Base-by-base conservation (phyloP, 75 land plant species). In the Isoetes taiwanensis region DNA sequence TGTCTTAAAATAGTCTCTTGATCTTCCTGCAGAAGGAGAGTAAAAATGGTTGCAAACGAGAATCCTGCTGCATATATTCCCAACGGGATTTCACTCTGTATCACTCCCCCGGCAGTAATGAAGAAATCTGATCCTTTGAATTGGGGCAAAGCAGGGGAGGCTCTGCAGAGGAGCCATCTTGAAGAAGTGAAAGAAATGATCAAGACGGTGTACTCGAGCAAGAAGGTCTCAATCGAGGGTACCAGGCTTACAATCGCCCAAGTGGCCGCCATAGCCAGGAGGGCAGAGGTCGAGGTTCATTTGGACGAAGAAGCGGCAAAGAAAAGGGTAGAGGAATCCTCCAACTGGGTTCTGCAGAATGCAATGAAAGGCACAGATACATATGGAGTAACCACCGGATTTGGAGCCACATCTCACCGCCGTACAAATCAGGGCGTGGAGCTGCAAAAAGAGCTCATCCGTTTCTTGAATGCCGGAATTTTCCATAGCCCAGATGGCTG, bases 401-500 rank as follows among this genome's bases (percentile, higher is more conserved):
- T 83, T 40, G 88, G 88, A 1, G 84, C 84, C 39, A 84, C 84
- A 26, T 84, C 89, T 0, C 84, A 84, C 28, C 67, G 89, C 53
- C 55, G 81, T 30, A 84, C 83, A 43, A 77, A 76, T 28, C 54
- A 84, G 43, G 88, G 80, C 1, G 83, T 64, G 4, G 79, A 78
- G 32, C 85, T 85, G 14, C 85, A 85, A 41, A 72, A 72, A 43
- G 89, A 85, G 69, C 77, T 85, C 41, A 81, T 85, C 43, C 72
- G 83, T 39, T 80, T 84, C 62, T 58, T 87, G 43, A 87, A 87
- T 26, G 90, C 90, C n/a, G 94, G 94, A 31, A 68, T 84, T 17
- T 78, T 87, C 40, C 76, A 73, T 61, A 4, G 14, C 62, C 1
- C 32, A 56, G 5, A 48, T 38, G 2, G 63, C 57, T 30, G 61